Evolutionary conservation across 1,284 basidiomycete genomes (phyloP).

Genomic region (Hemileia vastatrix): DNA sequence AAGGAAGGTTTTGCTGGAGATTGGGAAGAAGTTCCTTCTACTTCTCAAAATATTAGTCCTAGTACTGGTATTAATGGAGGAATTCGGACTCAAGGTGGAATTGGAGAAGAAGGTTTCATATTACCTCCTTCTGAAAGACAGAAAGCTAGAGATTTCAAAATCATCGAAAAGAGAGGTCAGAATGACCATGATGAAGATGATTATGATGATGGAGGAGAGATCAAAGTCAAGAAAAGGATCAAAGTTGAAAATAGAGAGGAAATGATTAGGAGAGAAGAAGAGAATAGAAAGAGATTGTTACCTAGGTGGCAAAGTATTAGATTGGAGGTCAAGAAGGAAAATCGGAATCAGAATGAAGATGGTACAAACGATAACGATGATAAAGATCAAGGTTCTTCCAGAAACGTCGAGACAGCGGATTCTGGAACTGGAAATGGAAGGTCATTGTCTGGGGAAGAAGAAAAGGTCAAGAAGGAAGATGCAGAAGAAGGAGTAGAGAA

Average conservation of each 20-base stretch:
- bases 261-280: constrained; percentile 8
- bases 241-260: constrained; percentile 6
- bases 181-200: too few species aligned
- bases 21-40: too few species aligned
- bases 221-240: too few species aligned
- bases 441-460: not conserved
- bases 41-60: too few species aligned
- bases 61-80: too few species aligned
- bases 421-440: not conserved
- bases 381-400: not conserved
- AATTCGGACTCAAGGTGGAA: too few species aligned
- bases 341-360: not conserved
- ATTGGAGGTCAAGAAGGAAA: constrained; percentile 16
- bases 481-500: not conserved
- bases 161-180: too few species aligned
- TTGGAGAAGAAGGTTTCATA: too few species aligned
- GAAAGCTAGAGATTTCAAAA: too few species aligned
- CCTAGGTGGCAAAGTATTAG: constrained; percentile 12
- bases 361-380: not conserved
- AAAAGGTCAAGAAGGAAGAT: not conserved
- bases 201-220: too few species aligned
- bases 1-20: too few species aligned
- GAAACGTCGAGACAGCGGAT: not conserved
- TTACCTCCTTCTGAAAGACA: too few species aligned
- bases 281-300: constrained; percentile 7